Conservation (phyloP, 495 filamentous ascomycete species). For the Tuber microsphaerosporum region DNA sequence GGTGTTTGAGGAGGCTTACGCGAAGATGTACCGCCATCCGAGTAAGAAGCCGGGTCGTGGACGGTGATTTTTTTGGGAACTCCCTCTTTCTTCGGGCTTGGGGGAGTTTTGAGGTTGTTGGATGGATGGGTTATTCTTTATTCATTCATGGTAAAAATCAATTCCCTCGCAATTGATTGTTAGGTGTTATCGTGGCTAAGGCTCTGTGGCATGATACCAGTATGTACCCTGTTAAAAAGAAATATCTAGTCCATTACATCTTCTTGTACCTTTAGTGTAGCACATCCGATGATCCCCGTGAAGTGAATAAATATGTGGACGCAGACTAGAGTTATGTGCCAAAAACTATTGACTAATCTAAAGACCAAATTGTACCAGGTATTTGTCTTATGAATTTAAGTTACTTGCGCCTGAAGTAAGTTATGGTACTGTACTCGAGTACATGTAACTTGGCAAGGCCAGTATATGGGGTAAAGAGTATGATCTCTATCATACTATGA, state of each 20-base stretch:
- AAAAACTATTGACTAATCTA: not conserved
- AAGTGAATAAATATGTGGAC: not conserved
- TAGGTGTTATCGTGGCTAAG: not conserved
- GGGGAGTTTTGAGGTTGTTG: not conserved
- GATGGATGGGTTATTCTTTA: not conserved
- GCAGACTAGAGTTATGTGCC: not conserved
- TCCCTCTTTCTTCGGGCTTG: not conserved
- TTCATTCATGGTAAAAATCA: not conserved
- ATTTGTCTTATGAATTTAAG: not conserved
- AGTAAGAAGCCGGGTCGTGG: not conserved
- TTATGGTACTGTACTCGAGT: too few relatives aligned
- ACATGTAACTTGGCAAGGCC: too few relatives aligned
- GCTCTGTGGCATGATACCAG: not conserved
- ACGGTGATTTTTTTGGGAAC: not conserved
- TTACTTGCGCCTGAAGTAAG: too few relatives aligned
- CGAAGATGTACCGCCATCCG: slow-evolving; percentile 12
- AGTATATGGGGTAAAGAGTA: too few relatives aligned
- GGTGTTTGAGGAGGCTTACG: slow-evolving; percentile 62
- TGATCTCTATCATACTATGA: too few relatives aligned
- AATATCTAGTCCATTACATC: not conserved
- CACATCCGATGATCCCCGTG: not conserved
- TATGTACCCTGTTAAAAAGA: not conserved
- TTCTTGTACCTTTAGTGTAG: not conserved
- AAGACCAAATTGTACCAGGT: not conserved
- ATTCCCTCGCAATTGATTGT: not conserved